These are phyloP conservation scores for Candida tibetensis DNA, from an alignment of 805 yeast genomes.

Conservation along the genomic window DNA sequence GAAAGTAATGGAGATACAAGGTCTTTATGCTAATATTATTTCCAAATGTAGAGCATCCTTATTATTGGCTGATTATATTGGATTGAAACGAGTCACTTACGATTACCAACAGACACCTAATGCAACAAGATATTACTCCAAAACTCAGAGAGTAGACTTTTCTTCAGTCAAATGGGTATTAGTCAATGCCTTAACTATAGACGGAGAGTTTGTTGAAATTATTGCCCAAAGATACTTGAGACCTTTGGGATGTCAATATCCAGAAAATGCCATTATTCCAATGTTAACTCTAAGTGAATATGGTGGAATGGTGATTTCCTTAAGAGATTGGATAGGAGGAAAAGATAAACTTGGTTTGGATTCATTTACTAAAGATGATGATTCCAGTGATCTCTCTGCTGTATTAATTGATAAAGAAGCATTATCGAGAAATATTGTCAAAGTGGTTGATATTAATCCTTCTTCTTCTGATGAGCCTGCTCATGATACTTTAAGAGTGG, in stretches of 20 bases:
- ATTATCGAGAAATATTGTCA: slow-evolving; percentile 66
- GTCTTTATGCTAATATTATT: slow-evolving; percentile 79
- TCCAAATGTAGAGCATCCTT: slow-evolving; percentile 70
- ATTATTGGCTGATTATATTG: slow-evolving; percentile 80
- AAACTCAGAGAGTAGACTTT: slow-evolving; percentile 70
- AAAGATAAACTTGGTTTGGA: slow-evolving; percentile 57
- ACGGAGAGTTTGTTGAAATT: slow-evolving; percentile 89
- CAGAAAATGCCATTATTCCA: slow-evolving; percentile 80
- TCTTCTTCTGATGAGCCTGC: slow-evolving; percentile 44
- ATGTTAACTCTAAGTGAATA: slow-evolving; percentile 85
- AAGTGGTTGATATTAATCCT: slow-evolving; percentile 60
- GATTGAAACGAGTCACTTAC: slow-evolving; percentile 84
- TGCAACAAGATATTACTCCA: slow-evolving; percentile 74
- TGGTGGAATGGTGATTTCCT: slow-evolving; percentile 92
- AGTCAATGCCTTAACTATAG: slow-evolving; percentile 84
- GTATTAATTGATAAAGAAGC: slow-evolving; percentile 72
- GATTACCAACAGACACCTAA: slow-evolving; percentile 91
- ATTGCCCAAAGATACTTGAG: slow-evolving; percentile 84
- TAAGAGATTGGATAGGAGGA: slow-evolving; percentile 86
- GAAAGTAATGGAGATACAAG: slow-evolving; percentile 70
- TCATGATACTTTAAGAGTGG: slow-evolving; percentile 57
- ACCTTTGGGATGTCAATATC: slow-evolving; percentile 81
- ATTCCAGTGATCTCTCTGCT: slow-evolving; percentile 51
- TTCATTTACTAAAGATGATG: slow-evolving; percentile 33
- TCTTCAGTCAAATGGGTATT: slow-evolving; percentile 84